Evolutionary conservation across 208 protist genomes (phyloP).

Genomic region (Crithidia fasciculata): DNA sequence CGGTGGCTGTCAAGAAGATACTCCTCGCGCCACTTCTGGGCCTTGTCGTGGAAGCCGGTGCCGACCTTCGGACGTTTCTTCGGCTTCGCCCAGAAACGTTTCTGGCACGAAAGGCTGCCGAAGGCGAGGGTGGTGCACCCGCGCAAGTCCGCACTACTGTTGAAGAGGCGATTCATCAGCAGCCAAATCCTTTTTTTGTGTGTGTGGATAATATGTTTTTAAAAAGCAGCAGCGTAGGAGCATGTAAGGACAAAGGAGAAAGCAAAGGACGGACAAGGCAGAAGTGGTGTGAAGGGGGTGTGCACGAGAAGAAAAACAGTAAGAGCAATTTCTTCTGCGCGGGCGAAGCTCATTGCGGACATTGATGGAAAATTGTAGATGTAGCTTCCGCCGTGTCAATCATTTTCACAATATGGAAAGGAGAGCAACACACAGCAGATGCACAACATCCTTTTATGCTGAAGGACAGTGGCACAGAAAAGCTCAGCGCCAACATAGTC

Average conservation of each 20-base stretch:
- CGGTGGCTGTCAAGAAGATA: slow-evolving; percentile 88
- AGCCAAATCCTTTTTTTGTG: neutral
- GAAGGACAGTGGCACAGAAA: no score
- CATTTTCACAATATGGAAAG: no score
- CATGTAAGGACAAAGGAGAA: neutral
- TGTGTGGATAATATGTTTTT: neutral
- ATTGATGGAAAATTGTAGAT: no score
- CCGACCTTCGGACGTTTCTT: slow-evolving; percentile 92
- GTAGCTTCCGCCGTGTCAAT: no score
- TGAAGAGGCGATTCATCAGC: slow-evolving; percentile 60
- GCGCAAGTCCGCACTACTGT: slow-evolving; percentile 62
- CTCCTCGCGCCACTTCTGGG: slow-evolving; percentile 90
- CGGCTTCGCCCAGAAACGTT: slow-evolving; percentile 89
- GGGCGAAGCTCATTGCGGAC: neutral
- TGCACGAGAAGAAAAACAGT: neutral
- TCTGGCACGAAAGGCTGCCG: slow-evolving; percentile 47
- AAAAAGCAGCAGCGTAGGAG: neutral
- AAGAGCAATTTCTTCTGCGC: neutral
- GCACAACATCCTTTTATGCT: no score
- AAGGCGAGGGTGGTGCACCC: slow-evolving; percentile 32
- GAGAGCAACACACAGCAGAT: no score
- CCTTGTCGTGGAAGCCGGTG: slow-evolving; percentile 87
- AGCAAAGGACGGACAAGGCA: neutral
- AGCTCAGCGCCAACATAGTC: no score
- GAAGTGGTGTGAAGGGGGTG: neutral